phyloP scores from a whole-genome alignment of 208 protist genomes.

The Naegleria gruberi region DNA sequence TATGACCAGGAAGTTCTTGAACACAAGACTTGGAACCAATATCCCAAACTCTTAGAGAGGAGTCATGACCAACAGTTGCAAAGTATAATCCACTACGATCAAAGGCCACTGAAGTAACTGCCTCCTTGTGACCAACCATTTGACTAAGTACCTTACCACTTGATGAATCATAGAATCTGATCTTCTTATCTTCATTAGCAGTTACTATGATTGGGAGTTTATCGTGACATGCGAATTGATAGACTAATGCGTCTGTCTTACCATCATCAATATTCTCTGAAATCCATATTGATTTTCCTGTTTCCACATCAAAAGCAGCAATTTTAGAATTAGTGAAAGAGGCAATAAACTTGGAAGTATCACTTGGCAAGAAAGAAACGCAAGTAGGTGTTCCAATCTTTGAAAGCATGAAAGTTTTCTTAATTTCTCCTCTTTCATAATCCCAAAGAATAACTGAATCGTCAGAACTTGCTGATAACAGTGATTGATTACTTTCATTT shows the following conservation, averaged over 20 bases:
- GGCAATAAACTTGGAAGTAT: neutral
- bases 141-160: constrained; percentile 1
- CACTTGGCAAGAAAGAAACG: constrained; percentile 1
- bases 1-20: constrained; percentile 29
- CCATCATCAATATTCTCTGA: neutral
- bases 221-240: neutral
- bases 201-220: neutral
- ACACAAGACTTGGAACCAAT: constrained; percentile 21
- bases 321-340: neutral
- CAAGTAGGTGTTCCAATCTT: constrained; percentile 24
- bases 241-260: neutral
- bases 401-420: constrained; percentile 17
- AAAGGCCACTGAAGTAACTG: constrained; percentile 23
- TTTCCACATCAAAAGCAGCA: neutral
- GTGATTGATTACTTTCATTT: neutral
- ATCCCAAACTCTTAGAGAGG: constrained; percentile 33
- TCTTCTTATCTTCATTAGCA: neutral
- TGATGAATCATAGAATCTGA: neutral
- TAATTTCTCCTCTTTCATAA: neutral
- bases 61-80: constrained; percentile 31
- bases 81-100: constrained; percentile 25
- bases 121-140: constrained; percentile 28
- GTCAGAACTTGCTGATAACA: constrained; percentile 12
- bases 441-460: constrained; percentile 7
- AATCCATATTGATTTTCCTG: neutral